phyloP scores from a whole-genome alignment of 768 basidiomycete genomes.

The Mycena galericulata region DNA sequence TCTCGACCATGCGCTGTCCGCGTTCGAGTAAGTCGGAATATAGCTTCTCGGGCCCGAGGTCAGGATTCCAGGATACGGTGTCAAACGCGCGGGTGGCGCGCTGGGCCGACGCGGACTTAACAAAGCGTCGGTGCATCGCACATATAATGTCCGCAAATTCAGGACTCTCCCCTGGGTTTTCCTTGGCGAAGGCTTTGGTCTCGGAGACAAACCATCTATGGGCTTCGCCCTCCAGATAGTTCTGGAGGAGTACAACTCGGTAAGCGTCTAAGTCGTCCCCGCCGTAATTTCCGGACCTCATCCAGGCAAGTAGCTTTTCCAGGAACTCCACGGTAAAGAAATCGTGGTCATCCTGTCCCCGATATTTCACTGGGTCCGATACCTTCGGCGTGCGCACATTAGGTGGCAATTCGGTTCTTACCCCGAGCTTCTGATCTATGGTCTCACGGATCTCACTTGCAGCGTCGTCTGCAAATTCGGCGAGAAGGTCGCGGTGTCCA shows the following conservation, averaged over 20 bases:
- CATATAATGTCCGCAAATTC: slow-evolving; percentile 3
- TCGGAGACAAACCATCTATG: slow-evolving; percentile 6
- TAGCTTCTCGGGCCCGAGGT: neutral
- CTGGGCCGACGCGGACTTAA: slow-evolving; percentile 1
- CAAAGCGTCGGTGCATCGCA: slow-evolving; percentile 3
- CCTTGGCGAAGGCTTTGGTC: neutral
- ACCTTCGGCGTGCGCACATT: neutral
- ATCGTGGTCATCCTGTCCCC: slow-evolving; percentile 14
- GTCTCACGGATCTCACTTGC: neutral
- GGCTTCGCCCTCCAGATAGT: neutral
- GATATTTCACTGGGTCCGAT: neutral
- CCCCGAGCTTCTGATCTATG: neutral
- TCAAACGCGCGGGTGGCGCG: slow-evolving; percentile 9
- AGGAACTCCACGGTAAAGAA: neutral
- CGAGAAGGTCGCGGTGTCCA: no score
- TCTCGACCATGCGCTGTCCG: neutral
- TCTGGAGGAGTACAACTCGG: neutral
- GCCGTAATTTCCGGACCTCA: neutral
- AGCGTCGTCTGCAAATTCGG: no score
- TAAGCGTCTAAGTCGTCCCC: neutral
- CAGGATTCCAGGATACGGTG: neutral
- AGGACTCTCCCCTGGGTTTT: neutral
- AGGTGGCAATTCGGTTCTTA: neutral
- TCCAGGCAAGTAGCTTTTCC: slow-evolving; percentile 1
- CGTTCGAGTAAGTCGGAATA: neutral